A percentile compares a stretch with the other conserved stretches of the same genome.
Conservation (phyloP, 208 protist genomes). For the Trypanosoma theileri region DNA sequence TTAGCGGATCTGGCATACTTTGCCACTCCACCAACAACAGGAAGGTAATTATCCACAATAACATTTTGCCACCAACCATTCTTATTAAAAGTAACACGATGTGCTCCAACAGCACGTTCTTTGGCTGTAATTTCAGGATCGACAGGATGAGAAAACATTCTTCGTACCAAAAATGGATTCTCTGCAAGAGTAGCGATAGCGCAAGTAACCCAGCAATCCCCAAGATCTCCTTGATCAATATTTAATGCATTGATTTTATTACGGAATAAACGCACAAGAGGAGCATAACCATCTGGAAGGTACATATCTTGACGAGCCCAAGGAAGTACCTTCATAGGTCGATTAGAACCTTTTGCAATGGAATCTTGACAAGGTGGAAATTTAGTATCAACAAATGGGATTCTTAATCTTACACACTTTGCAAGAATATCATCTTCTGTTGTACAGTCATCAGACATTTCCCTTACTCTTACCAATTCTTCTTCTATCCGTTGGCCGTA, state of each 20-base stretch:
- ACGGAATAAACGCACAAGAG: conserved; percentile 28
- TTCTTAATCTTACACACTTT: conserved; percentile 16
- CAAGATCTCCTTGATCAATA: conserved; percentile 46
- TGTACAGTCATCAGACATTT: conserved; percentile 7
- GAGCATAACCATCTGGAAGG: conserved; percentile 15
- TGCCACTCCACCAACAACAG: conserved; percentile 36
- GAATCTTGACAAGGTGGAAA: conserved; percentile 34
- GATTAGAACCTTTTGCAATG: conserved; percentile 15
- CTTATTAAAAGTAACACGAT: conserved; percentile 68
- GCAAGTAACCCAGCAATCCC: conserved; percentile 66
- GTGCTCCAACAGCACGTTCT: conserved; percentile 57
- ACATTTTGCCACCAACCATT: conserved; percentile 78
- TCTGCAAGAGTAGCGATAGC: conserved; percentile 67
- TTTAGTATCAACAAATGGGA: conserved; percentile 33
- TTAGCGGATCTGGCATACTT: conserved; percentile 45
- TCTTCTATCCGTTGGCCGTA: conserved; percentile 17
- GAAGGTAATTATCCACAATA: conserved; percentile 81
- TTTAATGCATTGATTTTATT: conserved; percentile 27
- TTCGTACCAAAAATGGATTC: conserved; percentile 38
- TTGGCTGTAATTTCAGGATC: conserved; percentile 31
- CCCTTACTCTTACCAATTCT: conserved; percentile 16
- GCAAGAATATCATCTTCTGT: conserved; percentile 21
- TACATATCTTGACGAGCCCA: conserved; percentile 38
- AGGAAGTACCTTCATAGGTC: conserved; percentile 19
- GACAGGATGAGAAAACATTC: conserved; percentile 64